These are phyloP conservation scores for Beauveria varroae DNA, from an alignment of 2,329 filamentous ascomycete genomes.

Conservation along the genomic window DNA sequence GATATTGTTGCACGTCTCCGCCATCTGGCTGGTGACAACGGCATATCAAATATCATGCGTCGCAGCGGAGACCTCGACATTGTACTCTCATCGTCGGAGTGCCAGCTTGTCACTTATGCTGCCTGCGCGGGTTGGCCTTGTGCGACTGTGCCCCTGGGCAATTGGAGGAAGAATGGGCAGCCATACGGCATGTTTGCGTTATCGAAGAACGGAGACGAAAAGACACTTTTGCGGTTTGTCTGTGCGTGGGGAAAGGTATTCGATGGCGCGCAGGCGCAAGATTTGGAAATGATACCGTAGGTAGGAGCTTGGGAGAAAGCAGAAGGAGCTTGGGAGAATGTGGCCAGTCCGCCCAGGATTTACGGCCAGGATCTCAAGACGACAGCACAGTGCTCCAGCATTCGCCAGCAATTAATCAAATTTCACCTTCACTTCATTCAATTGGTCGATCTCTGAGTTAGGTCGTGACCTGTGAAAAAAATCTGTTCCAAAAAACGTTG, in stretches of 20 bases:
- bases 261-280: neutral
- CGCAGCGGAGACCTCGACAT: neutral
- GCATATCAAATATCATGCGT: neutral
- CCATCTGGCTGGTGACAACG: neutral
- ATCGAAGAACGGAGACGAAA: neutral
- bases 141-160: neutral
- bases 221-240: neutral
- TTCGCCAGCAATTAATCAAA: neutral
- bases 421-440: neutral
- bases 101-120: neutral
- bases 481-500: neutral
- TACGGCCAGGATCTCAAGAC: too few species aligned
- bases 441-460: neutral
- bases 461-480: neutral
- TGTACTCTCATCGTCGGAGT: constrained; percentile 2
- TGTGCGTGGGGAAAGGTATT: neutral
- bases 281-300: constrained; percentile 5
- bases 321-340: too few species aligned
- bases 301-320: neutral
- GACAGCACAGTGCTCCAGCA: neutral
- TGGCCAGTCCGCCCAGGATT: too few species aligned
- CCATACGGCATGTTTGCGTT: constrained; percentile 8
- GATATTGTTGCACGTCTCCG: neutral
- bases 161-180: constrained; percentile 5
- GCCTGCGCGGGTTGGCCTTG: constrained; percentile 3